Conservation (phyloP, 1,284 basidiomycete genomes). For the Athelia sp. region DNA sequence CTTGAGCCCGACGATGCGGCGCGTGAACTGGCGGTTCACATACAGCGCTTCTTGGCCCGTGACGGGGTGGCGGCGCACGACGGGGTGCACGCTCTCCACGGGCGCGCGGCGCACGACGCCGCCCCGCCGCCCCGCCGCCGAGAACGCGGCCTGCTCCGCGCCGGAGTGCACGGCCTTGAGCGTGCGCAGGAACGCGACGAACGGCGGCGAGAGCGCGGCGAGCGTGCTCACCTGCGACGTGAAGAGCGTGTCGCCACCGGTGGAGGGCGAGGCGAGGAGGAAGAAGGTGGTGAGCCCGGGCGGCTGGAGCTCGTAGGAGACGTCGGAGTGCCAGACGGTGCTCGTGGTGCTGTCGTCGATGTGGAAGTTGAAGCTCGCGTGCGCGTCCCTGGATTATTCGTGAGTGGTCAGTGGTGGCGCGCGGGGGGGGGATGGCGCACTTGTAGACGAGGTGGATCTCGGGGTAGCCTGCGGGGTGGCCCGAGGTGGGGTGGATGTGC, state of each 20-base stretch:
- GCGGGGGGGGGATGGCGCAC: slow-evolving; percentile 20
- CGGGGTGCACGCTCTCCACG: slow-evolving; percentile 68
- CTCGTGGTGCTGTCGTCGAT: slow-evolving; percentile 57
- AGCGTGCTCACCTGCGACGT: slow-evolving; percentile 66
- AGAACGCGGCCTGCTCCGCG: slow-evolving; percentile 71
- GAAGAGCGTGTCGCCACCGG: slow-evolving; percentile 81
- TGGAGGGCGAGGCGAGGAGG: slow-evolving; percentile 67
- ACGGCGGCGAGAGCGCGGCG: slow-evolving; percentile 64
- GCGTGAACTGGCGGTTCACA: slow-evolving; percentile 77
- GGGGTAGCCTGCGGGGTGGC: slow-evolving; percentile 65
- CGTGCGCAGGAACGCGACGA: slow-evolving; percentile 70
- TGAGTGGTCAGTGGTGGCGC: slow-evolving; percentile 7
- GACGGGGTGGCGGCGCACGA: slow-evolving; percentile 71
- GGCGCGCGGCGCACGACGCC: slow-evolving; percentile 72
- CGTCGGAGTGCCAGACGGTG: slow-evolving; percentile 75
- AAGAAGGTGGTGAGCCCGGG: slow-evolving; percentile 84
- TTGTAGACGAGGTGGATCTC: slow-evolving; percentile 78
- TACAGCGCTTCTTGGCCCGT: slow-evolving; percentile 80
- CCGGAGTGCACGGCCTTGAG: slow-evolving; percentile 76
- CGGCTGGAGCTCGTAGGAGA: slow-evolving; percentile 80
- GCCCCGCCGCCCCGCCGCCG: slow-evolving; percentile 63
- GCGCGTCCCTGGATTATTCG: slow-evolving; percentile 46
- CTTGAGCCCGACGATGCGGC: slow-evolving; percentile 75
- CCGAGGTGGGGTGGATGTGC: slow-evolving; percentile 79
- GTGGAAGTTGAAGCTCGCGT: slow-evolving; percentile 71